Conservation (phyloP, 306 rosid species). For the Malus sieversii region DNA sequence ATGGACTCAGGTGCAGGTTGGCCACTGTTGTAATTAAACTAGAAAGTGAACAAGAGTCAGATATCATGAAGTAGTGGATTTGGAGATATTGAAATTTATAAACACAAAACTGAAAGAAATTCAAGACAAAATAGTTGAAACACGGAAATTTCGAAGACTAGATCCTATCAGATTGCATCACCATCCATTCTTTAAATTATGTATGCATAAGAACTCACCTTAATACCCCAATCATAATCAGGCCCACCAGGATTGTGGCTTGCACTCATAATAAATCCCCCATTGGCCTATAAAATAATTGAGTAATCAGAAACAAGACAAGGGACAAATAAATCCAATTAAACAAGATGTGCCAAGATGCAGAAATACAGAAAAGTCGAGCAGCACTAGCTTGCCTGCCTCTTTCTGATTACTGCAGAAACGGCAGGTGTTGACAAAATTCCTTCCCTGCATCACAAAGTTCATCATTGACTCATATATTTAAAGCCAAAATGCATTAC, state of each 20-base stretch:
- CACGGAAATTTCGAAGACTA: neutral
- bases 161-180: neutral
- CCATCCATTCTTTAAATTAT: neutral
- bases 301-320: conserved; percentile 6
- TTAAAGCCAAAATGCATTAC: neutral
- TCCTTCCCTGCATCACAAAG: conserved; percentile 64
- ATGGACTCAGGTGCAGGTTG: conserved; percentile 99
- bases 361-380: conserved; percentile 13
- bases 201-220: conserved; percentile 41
- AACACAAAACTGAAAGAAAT: neutral
- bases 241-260: conserved; percentile 99
- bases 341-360: conserved; percentile 11
- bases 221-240: conserved; percentile 98
- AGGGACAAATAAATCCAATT: neutral
- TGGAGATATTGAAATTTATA: neutral
- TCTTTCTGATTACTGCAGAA: conserved; percentile 91
- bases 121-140: neutral
- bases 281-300: conserved; percentile 64
- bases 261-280: conserved; percentile 98
- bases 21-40: conserved; percentile 97
- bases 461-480: neutral
- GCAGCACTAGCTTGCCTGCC: conserved; percentile 48
- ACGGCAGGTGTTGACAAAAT: conserved; percentile 93
- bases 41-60: conserved; percentile 32
- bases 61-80: conserved; percentile 9